Evolutionary conservation across 176 grass and related monocot genomes (phyloP), one percentile per base, ranked within the genome.

Genomic region (Aegilops sharonensis): DNA sequence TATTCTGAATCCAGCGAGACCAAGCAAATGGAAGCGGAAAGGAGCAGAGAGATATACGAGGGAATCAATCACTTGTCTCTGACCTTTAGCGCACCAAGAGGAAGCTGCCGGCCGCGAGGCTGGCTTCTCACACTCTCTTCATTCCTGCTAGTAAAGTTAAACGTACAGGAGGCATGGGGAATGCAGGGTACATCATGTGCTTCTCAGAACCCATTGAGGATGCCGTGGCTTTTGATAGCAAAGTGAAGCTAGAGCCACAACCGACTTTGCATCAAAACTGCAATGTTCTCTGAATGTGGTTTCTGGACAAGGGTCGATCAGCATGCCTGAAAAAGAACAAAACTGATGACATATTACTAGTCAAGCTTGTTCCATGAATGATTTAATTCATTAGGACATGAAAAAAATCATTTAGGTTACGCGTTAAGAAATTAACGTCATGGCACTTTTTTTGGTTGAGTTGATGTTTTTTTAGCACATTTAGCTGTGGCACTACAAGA

Each of bases 21-120:
- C 50, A 86, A 86, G 78, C 52, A 79, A 79, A 87, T 59, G 74
- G 84, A 52, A 34, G 64, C 18, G 54, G 31, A 79, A 87, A 91
- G 57, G 59, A 35, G 57, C 9, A 48, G 54, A 84, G 43, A 25
- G 74, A 30, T 2, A 68, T 39, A 20, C 5, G 31, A 80, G 57
- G 25, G 34, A 43, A 79, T 68, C 59, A 87, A 87, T 12, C 74
- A 75, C 79, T 84, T 83, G 52, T 7, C 54, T 57, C 54, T 11
- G 72, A 83, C 79, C 52, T 65, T 65, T 54, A 39, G 36, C 13
- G 25, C 57, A 11, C 64, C 64, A 25, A 77, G 30, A 77, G 17
- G 78, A 70, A 82, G 70, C 20, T 81, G 70, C 63, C 36, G 48
- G 48, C 48, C 15, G 17, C 5, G 52, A 74, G 69, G 39, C 35